Conservation (phyloP, 2,329 filamentous ascomycete genomes). For the Colletotrichum chlorophyti region DNA sequence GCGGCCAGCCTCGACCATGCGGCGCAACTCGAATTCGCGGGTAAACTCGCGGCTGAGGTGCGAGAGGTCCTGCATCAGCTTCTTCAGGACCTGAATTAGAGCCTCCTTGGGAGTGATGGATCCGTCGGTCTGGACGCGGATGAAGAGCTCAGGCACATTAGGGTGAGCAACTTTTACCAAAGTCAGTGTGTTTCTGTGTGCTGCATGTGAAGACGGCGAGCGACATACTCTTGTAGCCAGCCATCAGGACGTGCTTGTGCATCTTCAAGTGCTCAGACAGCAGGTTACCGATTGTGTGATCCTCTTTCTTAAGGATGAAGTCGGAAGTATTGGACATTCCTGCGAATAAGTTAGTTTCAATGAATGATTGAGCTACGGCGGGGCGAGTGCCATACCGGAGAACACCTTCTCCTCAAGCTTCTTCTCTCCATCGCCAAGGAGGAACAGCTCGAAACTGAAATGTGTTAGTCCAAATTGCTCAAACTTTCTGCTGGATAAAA, state of each 20-base stretch:
- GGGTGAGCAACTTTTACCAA: slow-evolving; percentile 57
- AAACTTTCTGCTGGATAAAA: background rate
- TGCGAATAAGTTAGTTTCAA: slow-evolving; percentile 40
- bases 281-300: slow-evolving; percentile 93
- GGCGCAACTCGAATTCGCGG: slow-evolving; percentile 87
- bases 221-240: slow-evolving; percentile 84
- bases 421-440: slow-evolving; percentile 87
- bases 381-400: slow-evolving; percentile 70
- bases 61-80: slow-evolving; percentile 81
- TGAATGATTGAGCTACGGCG: slow-evolving; percentile 5
- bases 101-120: slow-evolving; percentile 88
- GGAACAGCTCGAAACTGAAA: slow-evolving; percentile 87
- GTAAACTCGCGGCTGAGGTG: slow-evolving; percentile 87
- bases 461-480: background rate
- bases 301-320: slow-evolving; percentile 95
- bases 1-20: slow-evolving; percentile 75
- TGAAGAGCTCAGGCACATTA: slow-evolving; percentile 66
- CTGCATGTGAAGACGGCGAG: background rate
- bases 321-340: slow-evolving; percentile 94
- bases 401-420: slow-evolving; percentile 90
- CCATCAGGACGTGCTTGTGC: slow-evolving; percentile 84
- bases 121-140: slow-evolving; percentile 93
- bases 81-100: slow-evolving; percentile 79
- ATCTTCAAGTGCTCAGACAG: slow-evolving; percentile 85
- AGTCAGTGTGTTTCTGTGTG: slow-evolving; percentile 25